phyloP scores from a whole-genome alignment of 257 asterid genomes.

The Capsicum pubescens region DNA sequence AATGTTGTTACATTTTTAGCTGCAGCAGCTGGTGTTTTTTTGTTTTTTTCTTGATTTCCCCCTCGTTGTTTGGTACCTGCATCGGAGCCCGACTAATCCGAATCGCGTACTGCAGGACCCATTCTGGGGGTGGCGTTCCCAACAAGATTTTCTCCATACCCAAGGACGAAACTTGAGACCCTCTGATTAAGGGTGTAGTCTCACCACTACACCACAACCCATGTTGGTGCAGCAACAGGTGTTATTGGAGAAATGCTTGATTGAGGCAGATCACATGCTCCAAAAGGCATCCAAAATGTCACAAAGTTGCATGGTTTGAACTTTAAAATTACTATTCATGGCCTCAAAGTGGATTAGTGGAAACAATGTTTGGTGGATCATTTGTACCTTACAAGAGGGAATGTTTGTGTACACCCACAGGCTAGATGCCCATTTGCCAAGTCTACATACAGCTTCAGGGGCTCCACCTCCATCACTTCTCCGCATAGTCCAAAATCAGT shows the following conservation, averaged over 20 bases:
- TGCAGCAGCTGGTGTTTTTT: slow-evolving; percentile 38
- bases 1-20: slow-evolving; percentile 44
- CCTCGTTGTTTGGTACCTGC: too few relatives aligned
- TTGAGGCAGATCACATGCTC: slow-evolving; percentile 65
- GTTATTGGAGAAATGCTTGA: slow-evolving; percentile 33
- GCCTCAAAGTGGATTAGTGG: neutral
- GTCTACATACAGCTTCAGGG: slow-evolving; percentile 66
- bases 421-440: slow-evolving; percentile 75
- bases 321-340: neutral
- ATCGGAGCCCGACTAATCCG: too few relatives aligned
- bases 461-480: slow-evolving; percentile 99
- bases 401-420: slow-evolving; percentile 79
- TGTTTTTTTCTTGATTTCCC: too few relatives aligned
- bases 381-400: slow-evolving; percentile 69
- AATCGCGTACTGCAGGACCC: too few relatives aligned
- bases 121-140: too few relatives aligned
- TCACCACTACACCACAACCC: too few relatives aligned
- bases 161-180: too few relatives aligned
- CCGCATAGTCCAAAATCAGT: slow-evolving; percentile 44
- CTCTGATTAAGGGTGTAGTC: too few relatives aligned
- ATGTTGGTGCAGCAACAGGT: too few relatives aligned
- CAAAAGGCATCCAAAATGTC: slow-evolving; percentile 44
- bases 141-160: too few relatives aligned
- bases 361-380: neutral
- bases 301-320: neutral